Evolutionary conservation across 441 rosid species (phyloP).

Genomic region (Populus tomentosa): DNA sequence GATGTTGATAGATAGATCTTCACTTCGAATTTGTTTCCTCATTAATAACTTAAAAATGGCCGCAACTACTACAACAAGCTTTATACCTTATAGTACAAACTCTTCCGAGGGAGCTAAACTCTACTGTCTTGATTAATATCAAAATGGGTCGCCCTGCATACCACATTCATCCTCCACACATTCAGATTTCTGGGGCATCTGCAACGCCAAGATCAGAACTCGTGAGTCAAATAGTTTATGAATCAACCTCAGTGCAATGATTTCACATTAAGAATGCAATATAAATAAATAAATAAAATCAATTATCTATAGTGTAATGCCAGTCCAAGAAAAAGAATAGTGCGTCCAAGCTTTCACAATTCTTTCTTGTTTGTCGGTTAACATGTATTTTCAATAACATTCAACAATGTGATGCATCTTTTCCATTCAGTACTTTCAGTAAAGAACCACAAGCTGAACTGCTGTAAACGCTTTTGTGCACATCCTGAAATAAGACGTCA

Average conservation of each 20-base stretch:
- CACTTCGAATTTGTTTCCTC: neutral
- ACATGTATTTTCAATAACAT: neutral
- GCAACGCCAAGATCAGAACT: conserved; percentile 5
- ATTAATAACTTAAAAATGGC: neutral
- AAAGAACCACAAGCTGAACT: neutral
- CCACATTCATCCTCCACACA: neutral
- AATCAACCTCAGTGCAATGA: neutral
- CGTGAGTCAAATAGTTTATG: neutral
- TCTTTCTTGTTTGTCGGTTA: neutral
- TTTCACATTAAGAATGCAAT: neutral
- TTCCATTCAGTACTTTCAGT: neutral
- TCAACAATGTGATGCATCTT: neutral
- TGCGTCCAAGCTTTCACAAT: neutral
- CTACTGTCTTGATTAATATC: no score
- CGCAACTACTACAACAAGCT: neutral
- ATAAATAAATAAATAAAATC: neutral
- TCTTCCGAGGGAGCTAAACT: no score
- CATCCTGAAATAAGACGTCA: neutral
- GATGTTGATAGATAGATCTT: neutral
- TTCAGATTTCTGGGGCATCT: conserved; percentile 17
- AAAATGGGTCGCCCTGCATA: neutral
- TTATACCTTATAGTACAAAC: neutral
- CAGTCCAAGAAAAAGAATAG: no score
- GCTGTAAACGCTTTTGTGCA: neutral
- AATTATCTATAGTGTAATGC: neutral